phyloP scores from a whole-genome alignment of 2,329 filamentous ascomycete genomes.

The Botrytis aclada region DNA sequence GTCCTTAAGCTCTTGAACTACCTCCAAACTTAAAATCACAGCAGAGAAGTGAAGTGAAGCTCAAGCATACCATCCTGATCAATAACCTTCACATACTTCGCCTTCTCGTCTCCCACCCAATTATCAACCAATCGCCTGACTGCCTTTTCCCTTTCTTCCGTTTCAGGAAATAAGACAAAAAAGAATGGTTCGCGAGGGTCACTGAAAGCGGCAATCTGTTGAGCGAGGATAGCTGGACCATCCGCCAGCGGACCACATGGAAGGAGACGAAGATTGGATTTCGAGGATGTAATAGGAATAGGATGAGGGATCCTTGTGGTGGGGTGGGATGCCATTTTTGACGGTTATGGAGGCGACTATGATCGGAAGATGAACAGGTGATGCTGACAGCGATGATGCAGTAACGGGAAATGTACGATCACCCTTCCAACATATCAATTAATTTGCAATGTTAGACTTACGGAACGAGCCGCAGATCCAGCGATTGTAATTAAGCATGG shows the following conservation, averaged over 20 bases:
- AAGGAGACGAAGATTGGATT: neutral
- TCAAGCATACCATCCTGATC: conserved; percentile 20
- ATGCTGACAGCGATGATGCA: neutral
- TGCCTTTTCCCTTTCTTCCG: conserved; percentile 20
- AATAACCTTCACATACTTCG: conserved; percentile 27
- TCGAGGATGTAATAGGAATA: neutral
- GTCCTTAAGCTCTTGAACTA: no score
- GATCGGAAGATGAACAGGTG: no score
- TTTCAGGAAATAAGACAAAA: conserved; percentile 23
- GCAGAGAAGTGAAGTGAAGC: neutral
- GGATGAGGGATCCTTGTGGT: neutral
- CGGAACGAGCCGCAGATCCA: neutral
- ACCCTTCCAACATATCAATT: neutral
- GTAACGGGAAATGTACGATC: neutral
- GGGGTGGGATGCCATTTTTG: neutral
- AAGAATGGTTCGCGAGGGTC: conserved; percentile 24
- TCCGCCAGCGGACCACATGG: conserved; percentile 16
- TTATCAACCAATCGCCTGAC: conserved; percentile 24
- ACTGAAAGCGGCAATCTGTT: conserved; percentile 21
- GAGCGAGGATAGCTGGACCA: conserved; percentile 22
- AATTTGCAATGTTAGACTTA: neutral
- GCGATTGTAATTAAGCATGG: neutral
- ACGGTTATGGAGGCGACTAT: no score
- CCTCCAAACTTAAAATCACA: neutral
- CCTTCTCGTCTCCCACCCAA: conserved; percentile 23